Percentiles rank a stretch among this genome's conserved stretches.
Evolutionary conservation across 2,329 filamentous ascomycete genomes (phyloP).

Genomic region (Colletotrichum sp.): DNA sequence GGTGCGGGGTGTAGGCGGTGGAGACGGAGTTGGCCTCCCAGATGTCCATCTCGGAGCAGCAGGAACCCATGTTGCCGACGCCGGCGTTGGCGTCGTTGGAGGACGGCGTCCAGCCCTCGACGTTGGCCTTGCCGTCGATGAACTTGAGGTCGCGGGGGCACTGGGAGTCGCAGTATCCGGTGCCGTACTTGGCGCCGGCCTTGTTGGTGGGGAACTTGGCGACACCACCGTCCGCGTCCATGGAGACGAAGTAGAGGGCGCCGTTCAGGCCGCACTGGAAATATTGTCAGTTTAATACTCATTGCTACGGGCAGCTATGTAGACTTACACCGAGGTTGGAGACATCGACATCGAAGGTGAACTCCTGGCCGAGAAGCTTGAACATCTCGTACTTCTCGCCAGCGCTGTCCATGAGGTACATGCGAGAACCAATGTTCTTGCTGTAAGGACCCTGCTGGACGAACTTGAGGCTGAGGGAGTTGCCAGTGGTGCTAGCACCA

Average conservation of each 20-base stretch:
- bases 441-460: conserved; percentile 56
- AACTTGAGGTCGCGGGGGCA: conserved; percentile 61
- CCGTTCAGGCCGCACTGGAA: conserved; percentile 72
- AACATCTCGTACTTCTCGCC: conserved; percentile 58
- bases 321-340: conserved; percentile 51
- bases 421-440: conserved; percentile 57
- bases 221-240: conserved; percentile 63
- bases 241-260: conserved; percentile 70
- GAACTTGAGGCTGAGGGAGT: conserved; percentile 59
- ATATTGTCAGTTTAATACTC: background rate
- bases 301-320: background rate
- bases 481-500: conserved; percentile 56
- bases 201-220: conserved; percentile 54
- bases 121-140: conserved; percentile 61
- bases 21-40: conserved; percentile 72
- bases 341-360: conserved; percentile 75
- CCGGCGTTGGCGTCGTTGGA: conserved; percentile 59
- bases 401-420: conserved; percentile 67
- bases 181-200: conserved; percentile 63
- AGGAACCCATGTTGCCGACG: conserved; percentile 54
- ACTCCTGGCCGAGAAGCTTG: conserved; percentile 62
- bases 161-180: conserved; percentile 59
- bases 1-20: conserved; percentile 69
- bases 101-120: conserved; percentile 55
- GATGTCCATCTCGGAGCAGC: conserved; percentile 68